phyloP scores from a whole-genome alignment of 345 rosid genomes.

The Euphorbia lathyris region DNA sequence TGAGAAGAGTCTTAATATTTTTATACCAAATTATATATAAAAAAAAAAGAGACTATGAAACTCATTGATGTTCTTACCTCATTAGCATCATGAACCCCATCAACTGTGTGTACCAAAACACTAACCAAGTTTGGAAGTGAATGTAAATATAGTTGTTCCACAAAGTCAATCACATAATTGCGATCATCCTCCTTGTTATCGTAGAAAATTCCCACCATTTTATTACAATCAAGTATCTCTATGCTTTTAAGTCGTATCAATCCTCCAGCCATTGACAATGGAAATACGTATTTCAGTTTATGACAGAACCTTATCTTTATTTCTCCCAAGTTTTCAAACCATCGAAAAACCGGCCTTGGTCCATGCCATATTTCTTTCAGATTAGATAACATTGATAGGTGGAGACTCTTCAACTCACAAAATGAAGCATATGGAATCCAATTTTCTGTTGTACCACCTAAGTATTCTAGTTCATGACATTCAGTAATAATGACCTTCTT shows the following conservation, averaged over 20 bases:
- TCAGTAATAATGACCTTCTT: too few relatives aligned
- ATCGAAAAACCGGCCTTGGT: not conserved
- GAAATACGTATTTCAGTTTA: not conserved
- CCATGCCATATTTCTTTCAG: not conserved
- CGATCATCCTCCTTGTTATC: not conserved
- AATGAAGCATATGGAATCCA: not conserved
- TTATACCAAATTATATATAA: too few relatives aligned
- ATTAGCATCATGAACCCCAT: not conserved
- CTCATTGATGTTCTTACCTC: not conserved
- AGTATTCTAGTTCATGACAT: too few relatives aligned
- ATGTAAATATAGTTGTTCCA: not conserved
- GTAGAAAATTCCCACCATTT: not conserved
- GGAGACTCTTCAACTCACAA: not conserved
- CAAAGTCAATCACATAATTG: not conserved
- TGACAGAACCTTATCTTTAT: not conserved
- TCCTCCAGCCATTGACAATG: not conserved
- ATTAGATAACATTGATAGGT: not conserved
- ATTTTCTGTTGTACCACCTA: not conserved
- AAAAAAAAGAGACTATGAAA: too few relatives aligned
- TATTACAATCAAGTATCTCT: not conserved
- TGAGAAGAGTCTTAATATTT: too few relatives aligned
- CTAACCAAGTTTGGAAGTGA: not conserved
- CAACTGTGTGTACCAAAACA: not conserved
- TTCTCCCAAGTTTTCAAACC: not conserved
- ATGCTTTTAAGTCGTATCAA: not conserved